These are phyloP conservation scores for Candida sanyaensis DNA, from an alignment of 1,139 yeast genomes.

Conservation along the genomic window DNA sequence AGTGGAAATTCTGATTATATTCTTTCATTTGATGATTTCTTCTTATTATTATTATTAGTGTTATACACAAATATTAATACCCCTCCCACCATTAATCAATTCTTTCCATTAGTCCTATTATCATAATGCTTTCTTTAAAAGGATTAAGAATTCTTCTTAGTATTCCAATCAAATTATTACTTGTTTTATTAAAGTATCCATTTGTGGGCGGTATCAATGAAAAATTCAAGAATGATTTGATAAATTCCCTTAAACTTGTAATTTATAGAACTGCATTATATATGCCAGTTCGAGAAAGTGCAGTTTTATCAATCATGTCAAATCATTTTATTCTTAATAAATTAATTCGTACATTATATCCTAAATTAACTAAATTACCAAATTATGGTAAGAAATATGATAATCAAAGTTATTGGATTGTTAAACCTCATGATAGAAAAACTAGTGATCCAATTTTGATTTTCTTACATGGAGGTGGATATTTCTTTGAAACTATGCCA, in stretches of 20 bases:
- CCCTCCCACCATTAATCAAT: not conserved
- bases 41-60: too few species aligned
- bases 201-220: constrained; percentile 13
- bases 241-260: constrained; percentile 11
- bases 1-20: too few species aligned
- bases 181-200: constrained; percentile 12
- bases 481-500: constrained; percentile 34
- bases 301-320: constrained; percentile 4
- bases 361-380: constrained; percentile 18
- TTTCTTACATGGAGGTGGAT: constrained; percentile 49
- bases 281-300: constrained; percentile 13
- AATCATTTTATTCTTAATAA: constrained; percentile 8
- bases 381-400: constrained; percentile 38
- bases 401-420: constrained; percentile 39
- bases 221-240: constrained; percentile 7
- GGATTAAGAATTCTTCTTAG: constrained; percentile 9
- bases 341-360: constrained; percentile 7
- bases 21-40: too few species aligned
- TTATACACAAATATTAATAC: too few species aligned
- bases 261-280: constrained; percentile 10
- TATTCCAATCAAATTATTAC: constrained; percentile 11
- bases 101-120: not conserved
- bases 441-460: constrained; percentile 37
- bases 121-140: constrained; percentile 9
- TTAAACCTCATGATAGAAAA: constrained; percentile 28